Evolutionary conservation across 345 rosid species (phyloP).

Genomic region (Arabidopsis suecica): DNA sequence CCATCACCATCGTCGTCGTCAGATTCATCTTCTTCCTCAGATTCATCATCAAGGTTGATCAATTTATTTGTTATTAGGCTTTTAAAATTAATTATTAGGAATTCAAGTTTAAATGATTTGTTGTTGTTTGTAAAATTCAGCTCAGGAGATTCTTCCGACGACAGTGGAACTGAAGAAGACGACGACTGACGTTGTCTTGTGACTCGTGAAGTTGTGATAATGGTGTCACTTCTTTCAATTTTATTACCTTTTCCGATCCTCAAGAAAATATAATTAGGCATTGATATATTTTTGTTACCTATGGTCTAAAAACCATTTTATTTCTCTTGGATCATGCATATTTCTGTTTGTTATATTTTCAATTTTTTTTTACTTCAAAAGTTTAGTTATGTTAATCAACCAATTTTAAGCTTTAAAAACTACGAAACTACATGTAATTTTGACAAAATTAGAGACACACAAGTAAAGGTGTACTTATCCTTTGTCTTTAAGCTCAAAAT

Average conservation of each 20-base stretch:
- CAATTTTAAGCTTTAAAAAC: too few relatives aligned
- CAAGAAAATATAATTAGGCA: neutral
- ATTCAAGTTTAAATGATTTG: neutral
- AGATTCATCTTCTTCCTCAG: neutral
- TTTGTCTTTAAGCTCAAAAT: too few relatives aligned
- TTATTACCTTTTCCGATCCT: neutral
- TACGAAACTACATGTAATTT: too few relatives aligned
- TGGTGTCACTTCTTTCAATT: neutral
- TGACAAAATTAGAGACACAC: too few relatives aligned
- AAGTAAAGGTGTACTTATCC: too few relatives aligned
- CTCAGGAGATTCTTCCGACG: neutral
- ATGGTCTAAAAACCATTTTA: neutral
- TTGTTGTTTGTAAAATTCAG: conserved; percentile 14
- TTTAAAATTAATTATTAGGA: neutral
- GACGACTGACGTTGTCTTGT: neutral
- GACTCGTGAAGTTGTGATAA: neutral
- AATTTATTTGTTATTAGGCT: neutral
- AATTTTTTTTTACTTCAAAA: too few relatives aligned
- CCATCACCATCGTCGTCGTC: neutral
- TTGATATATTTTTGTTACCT: neutral
- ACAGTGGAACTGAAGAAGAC: neutral
- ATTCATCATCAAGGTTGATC: conserved; percentile 6
- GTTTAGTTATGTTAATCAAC: too few relatives aligned
- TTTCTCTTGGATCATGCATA: neutral
- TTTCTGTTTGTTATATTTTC: too few relatives aligned